These are phyloP conservation scores for Trichosporon sp. DNA, from an alignment of 1,284 basidiomycete species.

Conservation along the genomic window DNA sequence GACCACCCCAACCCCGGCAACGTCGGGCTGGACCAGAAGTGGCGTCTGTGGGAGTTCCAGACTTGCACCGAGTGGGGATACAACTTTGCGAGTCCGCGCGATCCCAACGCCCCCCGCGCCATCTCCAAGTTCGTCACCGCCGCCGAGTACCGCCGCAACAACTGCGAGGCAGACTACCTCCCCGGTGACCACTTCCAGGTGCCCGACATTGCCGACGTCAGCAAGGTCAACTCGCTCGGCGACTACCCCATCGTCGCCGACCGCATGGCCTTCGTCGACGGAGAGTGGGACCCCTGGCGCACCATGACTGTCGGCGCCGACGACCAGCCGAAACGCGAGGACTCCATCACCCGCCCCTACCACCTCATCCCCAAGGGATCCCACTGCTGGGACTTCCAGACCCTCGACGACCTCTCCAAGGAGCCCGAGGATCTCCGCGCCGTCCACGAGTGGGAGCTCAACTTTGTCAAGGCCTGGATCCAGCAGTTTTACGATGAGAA, in stretches of 20 bases:
- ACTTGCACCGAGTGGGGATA: conserved; percentile 90
- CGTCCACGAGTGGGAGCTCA: conserved; percentile 12
- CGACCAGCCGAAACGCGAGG: neutral
- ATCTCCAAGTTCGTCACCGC: conserved; percentile 66
- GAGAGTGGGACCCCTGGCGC: conserved; percentile 74
- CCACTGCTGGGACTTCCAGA: neutral
- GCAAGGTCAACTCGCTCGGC: conserved; percentile 74
- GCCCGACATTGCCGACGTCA: conserved; percentile 72
- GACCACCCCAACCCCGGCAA: neutral
- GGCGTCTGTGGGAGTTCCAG: neutral
- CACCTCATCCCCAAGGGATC: neutral
- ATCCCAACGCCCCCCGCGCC: conserved; percentile 40
- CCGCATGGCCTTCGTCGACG: conserved; percentile 72
- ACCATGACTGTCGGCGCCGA: conserved; percentile 59
- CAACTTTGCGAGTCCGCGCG: conserved; percentile 58
- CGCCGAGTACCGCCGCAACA: conserved; percentile 74
- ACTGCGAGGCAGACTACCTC: conserved; percentile 79
- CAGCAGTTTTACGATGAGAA: conserved; percentile 18
- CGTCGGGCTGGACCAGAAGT: neutral
- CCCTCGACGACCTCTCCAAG: neutral
- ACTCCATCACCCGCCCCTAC: conserved; percentile 4
- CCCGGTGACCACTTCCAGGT: conserved; percentile 74
- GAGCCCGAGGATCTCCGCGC: neutral
- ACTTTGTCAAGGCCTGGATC: conserved; percentile 12
- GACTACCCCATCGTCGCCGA: conserved; percentile 74